Base-by-base conservation (phyloP, 2,329 filamentous ascomycete genomes). In the Ophiostoma ulmi region DNA sequence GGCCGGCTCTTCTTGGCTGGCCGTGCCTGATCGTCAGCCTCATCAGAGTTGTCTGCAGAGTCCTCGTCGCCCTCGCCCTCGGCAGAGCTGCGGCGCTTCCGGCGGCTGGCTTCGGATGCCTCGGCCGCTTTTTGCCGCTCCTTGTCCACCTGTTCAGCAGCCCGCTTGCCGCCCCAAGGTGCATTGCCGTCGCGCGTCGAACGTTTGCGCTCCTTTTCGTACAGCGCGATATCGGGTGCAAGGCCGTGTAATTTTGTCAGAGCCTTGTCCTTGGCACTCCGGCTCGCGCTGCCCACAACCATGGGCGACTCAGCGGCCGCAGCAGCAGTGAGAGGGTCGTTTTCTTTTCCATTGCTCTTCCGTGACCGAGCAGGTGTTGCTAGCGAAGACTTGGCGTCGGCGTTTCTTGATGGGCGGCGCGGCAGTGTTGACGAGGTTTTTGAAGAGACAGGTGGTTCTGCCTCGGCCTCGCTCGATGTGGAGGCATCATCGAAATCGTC, bases 171-270 rank as follows among this genome's bases (percentile, higher is more conserved):
- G 35, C 88, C 88, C 83, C 87, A 90, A 0, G 84, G 82, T 1
- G 80, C 81, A 39, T 79, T 79, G 3, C 78, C 82, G 68, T 82
- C 80, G 73, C 85, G 87, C 73, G 78, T 77, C 7, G 81, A 79
- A 26, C 95, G 88, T 81, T 97, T 97, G 82, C 87, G 93, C 80
- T 99, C 95, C 78, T 95, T 97, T 77, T 98, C 91, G 76, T 95
- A 99, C 41, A 96, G 82, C 1, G 90, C 90, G 76, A 98, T 93
- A 77, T 99, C 95, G 0, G 90, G 87, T 0, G 92, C 93, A 71
- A 94, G 83, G 48, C 87, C 86, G 70, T 95, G 92, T 8, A 98
- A 81, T 74, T 87, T 89, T 44, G 89, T 87, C n/a, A 90, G 81
- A 14, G 95, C 95, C 76, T 91, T 90, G 58, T 91, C 89, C 78